Percentiles rank a stretch among this genome's conserved stretches.
Conservation (phyloP, 176 grass and related monocot genomes). For the Carex cristatella region DNA sequence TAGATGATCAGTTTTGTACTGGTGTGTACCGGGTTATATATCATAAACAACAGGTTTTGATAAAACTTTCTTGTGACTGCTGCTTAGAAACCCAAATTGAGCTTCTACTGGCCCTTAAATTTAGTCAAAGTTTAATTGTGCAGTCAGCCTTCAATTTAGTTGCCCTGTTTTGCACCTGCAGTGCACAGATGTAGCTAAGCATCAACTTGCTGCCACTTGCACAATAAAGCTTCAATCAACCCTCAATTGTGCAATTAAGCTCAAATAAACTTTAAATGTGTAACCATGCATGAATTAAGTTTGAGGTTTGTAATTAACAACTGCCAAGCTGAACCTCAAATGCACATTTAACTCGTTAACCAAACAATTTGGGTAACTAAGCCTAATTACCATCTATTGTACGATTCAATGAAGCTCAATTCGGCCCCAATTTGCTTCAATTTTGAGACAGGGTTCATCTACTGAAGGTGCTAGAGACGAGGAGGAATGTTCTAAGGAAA, state of each 20-base stretch:
- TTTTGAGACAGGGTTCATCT: slow-evolving; percentile 67
- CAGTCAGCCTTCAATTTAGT: not conserved
- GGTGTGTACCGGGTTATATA: not conserved
- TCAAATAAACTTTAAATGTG: not conserved
- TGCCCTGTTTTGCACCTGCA: not conserved
- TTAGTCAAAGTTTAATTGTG: not conserved
- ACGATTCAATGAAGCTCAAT: not conserved
- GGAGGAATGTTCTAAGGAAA: slow-evolving; percentile 79
- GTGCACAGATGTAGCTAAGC: not conserved
- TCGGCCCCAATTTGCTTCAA: not conserved
- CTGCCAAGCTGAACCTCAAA: not conserved
- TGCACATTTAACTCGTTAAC: not conserved
- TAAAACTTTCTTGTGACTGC: not conserved
- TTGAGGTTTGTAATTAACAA: not conserved
- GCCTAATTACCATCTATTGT: not conserved
- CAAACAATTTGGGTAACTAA: not conserved
- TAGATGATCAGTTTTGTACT: slow-evolving; percentile 3
- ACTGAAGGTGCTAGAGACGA: slow-evolving; percentile 82
- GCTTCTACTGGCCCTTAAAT: not conserved
- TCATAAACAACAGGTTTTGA: not conserved
- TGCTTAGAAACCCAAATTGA: not conserved
- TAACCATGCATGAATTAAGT: not conserved
- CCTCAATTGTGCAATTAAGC: not conserved
- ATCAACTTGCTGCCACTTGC: not conserved
- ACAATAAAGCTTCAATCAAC: not conserved